Base-by-base conservation (phyloP, 2,329 filamentous ascomycete genomes). In the Trichoderma gracile region DNA sequence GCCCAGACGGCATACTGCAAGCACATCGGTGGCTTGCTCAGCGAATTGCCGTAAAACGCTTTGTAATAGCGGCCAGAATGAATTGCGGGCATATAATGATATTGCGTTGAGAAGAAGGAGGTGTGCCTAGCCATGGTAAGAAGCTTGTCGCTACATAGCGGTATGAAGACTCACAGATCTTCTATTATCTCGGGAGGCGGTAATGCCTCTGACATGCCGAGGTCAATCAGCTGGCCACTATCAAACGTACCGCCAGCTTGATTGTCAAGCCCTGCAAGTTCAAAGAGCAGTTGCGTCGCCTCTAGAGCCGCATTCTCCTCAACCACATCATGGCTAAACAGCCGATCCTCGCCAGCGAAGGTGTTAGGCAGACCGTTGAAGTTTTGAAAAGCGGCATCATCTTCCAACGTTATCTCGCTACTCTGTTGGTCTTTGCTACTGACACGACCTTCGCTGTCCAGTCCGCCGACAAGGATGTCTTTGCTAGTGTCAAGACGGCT, bases 1-100 rank as follows among this genome's bases (percentile, higher is more conserved):
- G 88, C 85, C 92, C 92, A 97, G 74, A 97, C 91, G 21, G 89
- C 89, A 76, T 97, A 97, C 71, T 93, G 86, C 49, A 97, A 78
- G 71, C 87, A 91, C 72, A 96, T 86, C 1, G 93, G 91, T 2
- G 94, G 93, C 64, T 91, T 88, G 81, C 89, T 86, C 65, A 90
- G 84, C 1, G 91, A 87, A 3, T 88, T 82, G 2, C 81, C 81
- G 71, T 93, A 89, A 76, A 95, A 89, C 3, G 89, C 85, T 38
- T 90, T 86, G 66, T 90, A 79, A 73, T 92, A 97, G 45, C 91
- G 86, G 19, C 85, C 85, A 30, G 87, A 87, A 70, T 97, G 92
- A 46, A 97, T 83, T 69, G 97, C 85, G 3, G 93, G 92, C 40
- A 90, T 75, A 43, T 88, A 87, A 17, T 86, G 83, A 71, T 95